Base-by-base conservation (phyloP, 106 monocot genomes). In the Apostasia ramifera region DNA sequence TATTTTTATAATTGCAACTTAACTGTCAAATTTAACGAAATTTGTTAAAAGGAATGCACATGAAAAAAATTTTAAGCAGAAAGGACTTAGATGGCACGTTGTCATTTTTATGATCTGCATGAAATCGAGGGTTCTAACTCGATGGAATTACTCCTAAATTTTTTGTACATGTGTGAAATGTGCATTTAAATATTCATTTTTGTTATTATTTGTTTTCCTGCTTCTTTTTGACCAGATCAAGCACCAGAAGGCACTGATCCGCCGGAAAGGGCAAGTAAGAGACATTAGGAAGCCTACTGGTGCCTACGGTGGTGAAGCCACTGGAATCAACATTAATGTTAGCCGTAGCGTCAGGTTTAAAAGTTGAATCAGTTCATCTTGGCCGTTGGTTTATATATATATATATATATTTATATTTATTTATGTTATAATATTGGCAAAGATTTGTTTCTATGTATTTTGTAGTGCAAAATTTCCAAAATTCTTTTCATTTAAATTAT, bases 241-340 rank as follows among this genome's bases (percentile, higher is more conserved):
- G 81, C 92, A 97, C 75, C 61, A 80, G 49, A 85, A 92, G 57
- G 86, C 86, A 44, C 77, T 89, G 46, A 77, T 78, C 1, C 76
- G 82, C 9, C 80, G 97, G 40, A 89, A 87, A 62, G 97, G 97
- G 8, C 97, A 97, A 74, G 92, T 97, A 7, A 84, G 92, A 1
- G 87, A 89, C 59, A 87, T 90, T 10, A 84, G 78, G 64, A 89
- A 81, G 73, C 92, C 97, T 41, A 52, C 71, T 1, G 97, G 92
- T 48, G 80, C 92, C 9, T 97, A 97, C 59, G 92, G 97, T 13
- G 97, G 97, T 39, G 97, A 97, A 78, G 40, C 70, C 5, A 73
- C 85, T 40, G 97, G 97, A 46, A 88, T 97, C 53, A 97, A 92
- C 61, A 57, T 61, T 1, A 70, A 61, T 3, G 77, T 97, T 58